Evolutionary conservation across 2,329 filamentous ascomycete species (phyloP).

Genomic region (Fusarium lyarnte): DNA sequence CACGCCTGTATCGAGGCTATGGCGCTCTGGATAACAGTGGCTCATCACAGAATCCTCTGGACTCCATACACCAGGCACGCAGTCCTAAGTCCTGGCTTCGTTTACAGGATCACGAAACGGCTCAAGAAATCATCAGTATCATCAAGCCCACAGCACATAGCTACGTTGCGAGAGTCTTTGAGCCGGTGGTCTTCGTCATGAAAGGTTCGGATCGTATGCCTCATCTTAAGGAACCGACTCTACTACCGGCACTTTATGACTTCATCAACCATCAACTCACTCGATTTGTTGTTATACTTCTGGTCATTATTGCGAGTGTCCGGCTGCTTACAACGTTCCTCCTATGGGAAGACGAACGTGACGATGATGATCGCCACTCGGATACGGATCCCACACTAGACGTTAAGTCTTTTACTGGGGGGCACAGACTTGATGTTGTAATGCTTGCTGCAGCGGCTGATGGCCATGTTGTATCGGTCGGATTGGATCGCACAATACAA

Average conservation of each 20-base stretch:
- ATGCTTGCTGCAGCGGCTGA: slow-evolving; percentile 69
- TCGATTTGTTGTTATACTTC: slow-evolving; percentile 69
- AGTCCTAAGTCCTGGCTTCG: slow-evolving; percentile 81
- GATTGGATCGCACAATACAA: slow-evolving; percentile 74
- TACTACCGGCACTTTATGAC: slow-evolving; percentile 64
- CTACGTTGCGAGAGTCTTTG: slow-evolving; percentile 78
- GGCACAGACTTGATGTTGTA: slow-evolving; percentile 75
- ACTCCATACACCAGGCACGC: slow-evolving; percentile 76
- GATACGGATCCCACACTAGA: slow-evolving; percentile 62
- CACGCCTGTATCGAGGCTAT: slow-evolving; percentile 37
- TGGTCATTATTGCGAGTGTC: slow-evolving; percentile 71
- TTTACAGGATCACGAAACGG: slow-evolving; percentile 82
- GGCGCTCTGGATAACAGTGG: slow-evolving; percentile 35
- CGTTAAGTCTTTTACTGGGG: slow-evolving; percentile 67
- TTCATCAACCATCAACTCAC: slow-evolving; percentile 69
- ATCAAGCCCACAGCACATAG: slow-evolving; percentile 77
- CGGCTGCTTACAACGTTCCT: slow-evolving; percentile 79
- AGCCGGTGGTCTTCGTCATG: slow-evolving; percentile 77
- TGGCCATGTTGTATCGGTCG: slow-evolving; percentile 74
- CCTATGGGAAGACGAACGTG: slow-evolving; percentile 69
- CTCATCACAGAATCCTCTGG: slow-evolving; percentile 52
- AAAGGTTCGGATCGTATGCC: slow-evolving; percentile 74
- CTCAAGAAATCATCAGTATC: slow-evolving; percentile 78
- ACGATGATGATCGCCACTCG: slow-evolving; percentile 56
- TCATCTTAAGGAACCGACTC: slow-evolving; percentile 51